Evolutionary conservation across 164 flowering plant genomes (phyloP), one percentile per base, ranked within the genome.

Genomic region (Liquidambar formosana): DNA sequence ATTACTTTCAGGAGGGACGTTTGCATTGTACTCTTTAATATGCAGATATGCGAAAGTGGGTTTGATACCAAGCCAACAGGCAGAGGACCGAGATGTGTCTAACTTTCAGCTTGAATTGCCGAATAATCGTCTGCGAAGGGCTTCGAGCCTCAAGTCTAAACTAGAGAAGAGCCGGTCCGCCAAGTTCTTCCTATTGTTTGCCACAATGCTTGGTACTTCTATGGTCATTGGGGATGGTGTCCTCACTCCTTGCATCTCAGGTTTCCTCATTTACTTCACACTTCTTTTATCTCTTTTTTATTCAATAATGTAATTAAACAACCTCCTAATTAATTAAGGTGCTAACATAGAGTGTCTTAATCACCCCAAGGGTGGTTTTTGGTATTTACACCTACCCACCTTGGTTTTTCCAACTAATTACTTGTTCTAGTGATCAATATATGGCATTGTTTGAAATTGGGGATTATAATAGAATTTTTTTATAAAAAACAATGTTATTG

Each of bases 1-100:
- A n/a, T n/a, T n/a, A n/a, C n/a, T 26, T 61, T 25, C 28, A 88
- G 92, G 89, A n/a, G 92, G 92, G 25, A 85, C 92, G 2, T 85
- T 86, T 76, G 92, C 92, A 6, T 56, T 88, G 64, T 88, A 88
- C 65, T 88, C 92, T 1, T 54, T 86, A 14, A 66, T 88, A 57
- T 88, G 90, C 47, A 81, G 88, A 65, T 77, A 88, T 64, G 87
- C 85, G 0, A 88, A 80, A 59, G 83, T 84, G 61, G 78, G 88
- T 0, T 65, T 88, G 62, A 72, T 84, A 22, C 92, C 92, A 1
- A 88, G 73, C 62, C 77, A 78, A 56, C 81, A 86, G 65, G 72
- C 74, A 0, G 86, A 81, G 73, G 88, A 86, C 48, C 14, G 52
- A 53, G 80, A 86, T 13, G 85, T 88, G 1, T 86, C 92, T 0